A percentile compares a stretch with the other conserved stretches of the same genome.
Conservation (phyloP, 73 alveolate species). For the Paramecium biaurelia region DNA sequence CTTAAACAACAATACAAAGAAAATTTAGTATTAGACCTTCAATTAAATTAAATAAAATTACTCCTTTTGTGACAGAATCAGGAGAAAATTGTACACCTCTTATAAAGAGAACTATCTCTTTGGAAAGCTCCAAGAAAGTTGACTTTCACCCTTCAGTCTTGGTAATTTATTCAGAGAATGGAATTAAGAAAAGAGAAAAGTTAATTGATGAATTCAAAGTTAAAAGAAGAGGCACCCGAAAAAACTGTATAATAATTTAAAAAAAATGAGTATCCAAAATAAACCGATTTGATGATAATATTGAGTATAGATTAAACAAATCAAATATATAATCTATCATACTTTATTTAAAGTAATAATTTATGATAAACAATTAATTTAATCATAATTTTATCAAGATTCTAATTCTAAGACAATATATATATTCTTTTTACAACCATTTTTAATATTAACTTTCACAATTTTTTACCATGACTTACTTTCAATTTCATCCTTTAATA, state of each 20-base stretch:
- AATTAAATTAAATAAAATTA: not conserved
- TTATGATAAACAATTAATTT: not conserved
- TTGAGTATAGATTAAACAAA: not conserved
- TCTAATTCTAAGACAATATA: not conserved
- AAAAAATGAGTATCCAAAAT: not conserved
- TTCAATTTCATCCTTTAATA: not conserved
- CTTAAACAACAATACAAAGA: not conserved
- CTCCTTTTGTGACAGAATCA: not conserved
- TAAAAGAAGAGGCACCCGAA: not conserved
- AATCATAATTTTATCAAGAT: not conserved
- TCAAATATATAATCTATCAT: not conserved
- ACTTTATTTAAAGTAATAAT: not conserved
- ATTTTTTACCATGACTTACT: not conserved
- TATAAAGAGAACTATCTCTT: not conserved
- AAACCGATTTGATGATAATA: not conserved
- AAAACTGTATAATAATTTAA: not conserved
- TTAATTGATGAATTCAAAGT: not conserved
- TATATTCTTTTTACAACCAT: not conserved
- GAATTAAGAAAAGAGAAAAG: not conserved
- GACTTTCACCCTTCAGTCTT: slow-evolving; percentile 15
- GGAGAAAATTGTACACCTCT: not conserved
- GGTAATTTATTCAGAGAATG: slow-evolving; percentile 2
- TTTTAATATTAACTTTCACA: not conserved
- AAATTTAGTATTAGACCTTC: not conserved
- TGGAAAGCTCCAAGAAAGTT: not conserved